Conservation (phyloP, 805 yeast species). For the Starmerella ratchasimensis region DNA sequence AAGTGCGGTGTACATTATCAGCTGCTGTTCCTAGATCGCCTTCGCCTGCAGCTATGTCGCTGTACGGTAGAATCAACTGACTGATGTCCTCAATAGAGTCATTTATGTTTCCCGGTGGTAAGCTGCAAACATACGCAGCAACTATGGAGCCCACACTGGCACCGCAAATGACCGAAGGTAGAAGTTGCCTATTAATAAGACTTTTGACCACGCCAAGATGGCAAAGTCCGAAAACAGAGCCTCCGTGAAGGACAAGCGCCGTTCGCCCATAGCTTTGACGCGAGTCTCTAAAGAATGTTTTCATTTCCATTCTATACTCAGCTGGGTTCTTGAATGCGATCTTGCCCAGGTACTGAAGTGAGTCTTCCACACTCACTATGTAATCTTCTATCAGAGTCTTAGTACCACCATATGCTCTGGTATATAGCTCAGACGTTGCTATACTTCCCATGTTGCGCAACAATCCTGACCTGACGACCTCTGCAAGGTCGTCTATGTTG, state of each 20-base stretch:
- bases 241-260: conserved; percentile 85
- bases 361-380: conserved; percentile 55
- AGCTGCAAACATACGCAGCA: conserved; percentile 70
- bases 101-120: conserved; percentile 50
- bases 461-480: conserved; percentile 67
- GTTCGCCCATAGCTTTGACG: conserved; percentile 81
- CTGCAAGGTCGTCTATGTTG: conserved; percentile 38
- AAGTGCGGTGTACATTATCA: conserved; percentile 22
- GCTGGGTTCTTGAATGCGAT: neutral
- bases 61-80: conserved; percentile 7
- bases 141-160: conserved; percentile 90
- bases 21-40: neutral
- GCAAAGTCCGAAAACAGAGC: conserved; percentile 84
- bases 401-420: conserved; percentile 76
- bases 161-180: conserved; percentile 81
- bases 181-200: conserved; percentile 52
- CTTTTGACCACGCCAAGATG: conserved; percentile 88
- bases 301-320: conserved; percentile 17
- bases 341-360: conserved; percentile 49
- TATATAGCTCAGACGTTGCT: conserved; percentile 61
- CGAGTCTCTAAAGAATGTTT: conserved; percentile 63
- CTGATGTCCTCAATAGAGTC: conserved; percentile 28
- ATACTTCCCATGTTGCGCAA: conserved; percentile 87
- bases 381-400: conserved; percentile 80
- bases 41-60: neutral